A percentile compares a stretch with the other conserved stretches of the same genome.
These are phyloP conservation scores for Phascolomyces articulosus DNA, from an alignment of 371 early-diverging fungal genomes.

Conservation along the genomic window DNA sequence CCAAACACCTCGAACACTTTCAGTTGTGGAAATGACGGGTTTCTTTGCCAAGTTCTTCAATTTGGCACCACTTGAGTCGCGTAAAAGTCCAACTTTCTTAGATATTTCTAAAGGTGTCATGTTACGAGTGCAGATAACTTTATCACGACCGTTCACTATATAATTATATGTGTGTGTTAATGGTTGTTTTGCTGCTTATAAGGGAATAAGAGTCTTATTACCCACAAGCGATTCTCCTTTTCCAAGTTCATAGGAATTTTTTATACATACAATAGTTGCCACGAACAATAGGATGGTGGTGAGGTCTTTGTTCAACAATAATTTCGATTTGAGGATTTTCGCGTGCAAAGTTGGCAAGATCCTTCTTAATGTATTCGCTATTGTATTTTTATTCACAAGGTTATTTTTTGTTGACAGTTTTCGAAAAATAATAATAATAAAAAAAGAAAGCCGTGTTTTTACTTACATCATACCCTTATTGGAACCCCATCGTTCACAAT, in stretches of 20 bases:
- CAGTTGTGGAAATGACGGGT: conserved; percentile 79
- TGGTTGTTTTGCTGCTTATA: no score
- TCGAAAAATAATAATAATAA: not conserved
- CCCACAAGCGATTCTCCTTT: no score
- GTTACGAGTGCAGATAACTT: conserved; percentile 75
- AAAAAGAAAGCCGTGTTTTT: not conserved
- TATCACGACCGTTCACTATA: conserved; percentile 74
- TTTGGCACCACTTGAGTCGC: conserved; percentile 72
- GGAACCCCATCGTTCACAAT: conserved; percentile 86
- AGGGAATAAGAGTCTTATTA: no score
- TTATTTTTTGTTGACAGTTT: not conserved
- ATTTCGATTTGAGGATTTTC: conserved; percentile 83
- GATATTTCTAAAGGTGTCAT: conserved; percentile 63
- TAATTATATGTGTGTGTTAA: not conserved
- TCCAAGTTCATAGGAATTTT: no score
- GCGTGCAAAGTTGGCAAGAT: conserved; percentile 68
- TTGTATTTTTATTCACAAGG: not conserved
- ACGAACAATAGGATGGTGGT: conserved; percentile 76
- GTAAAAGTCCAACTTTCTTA: conserved; percentile 63
- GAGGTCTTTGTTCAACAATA: conserved; percentile 78
- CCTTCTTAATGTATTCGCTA: conserved; percentile 75
- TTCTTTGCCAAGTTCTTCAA: conserved; percentile 67
- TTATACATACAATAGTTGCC: conserved; percentile 71
- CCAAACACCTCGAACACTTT: conserved; percentile 88
- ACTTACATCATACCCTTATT: conserved; percentile 81